Percentiles rank a stretch among this genome's conserved stretches.
Conservation (phyloP, 2,329 filamentous ascomycete genomes). For the Pseudomassariella vexata region DNA sequence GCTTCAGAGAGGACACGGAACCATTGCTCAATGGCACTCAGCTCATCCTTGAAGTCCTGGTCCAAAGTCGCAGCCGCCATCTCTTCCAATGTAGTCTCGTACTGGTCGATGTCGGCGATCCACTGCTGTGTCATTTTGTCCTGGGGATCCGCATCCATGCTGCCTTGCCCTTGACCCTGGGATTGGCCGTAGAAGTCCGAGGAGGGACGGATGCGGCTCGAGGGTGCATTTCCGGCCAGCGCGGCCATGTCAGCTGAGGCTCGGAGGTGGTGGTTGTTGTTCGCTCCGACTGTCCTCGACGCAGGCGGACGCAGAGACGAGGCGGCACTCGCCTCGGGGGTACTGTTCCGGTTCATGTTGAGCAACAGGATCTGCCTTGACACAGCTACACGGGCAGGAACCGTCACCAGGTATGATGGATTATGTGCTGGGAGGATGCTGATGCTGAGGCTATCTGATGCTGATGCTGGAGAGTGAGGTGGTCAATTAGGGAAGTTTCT, state of each 20-base stretch:
- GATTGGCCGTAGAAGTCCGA: conserved; percentile 89
- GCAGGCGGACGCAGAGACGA: conserved; percentile 77
- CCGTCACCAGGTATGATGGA: no score
- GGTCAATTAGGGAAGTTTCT: conserved; percentile 7
- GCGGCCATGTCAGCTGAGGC: conserved; percentile 94
- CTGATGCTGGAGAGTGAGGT: no score
- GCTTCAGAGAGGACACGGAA: conserved; percentile 96
- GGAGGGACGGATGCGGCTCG: conserved; percentile 82
- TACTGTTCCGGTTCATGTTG: conserved; percentile 81
- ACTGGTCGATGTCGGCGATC: conserved; percentile 98
- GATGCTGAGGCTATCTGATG: no score
- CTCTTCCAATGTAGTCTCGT: conserved; percentile 96
- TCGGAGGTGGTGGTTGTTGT: conserved; percentile 81
- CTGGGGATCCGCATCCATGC: conserved; percentile 70
- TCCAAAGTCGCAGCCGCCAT: conserved; percentile 99
- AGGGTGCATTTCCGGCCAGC: conserved; percentile 60
- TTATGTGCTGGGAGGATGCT: no score
- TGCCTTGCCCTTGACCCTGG: conserved; percentile 60
- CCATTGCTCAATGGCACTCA: conserved; percentile 99
- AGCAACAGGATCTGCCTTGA: conserved; percentile 3
- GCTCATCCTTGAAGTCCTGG: conserved; percentile 98
- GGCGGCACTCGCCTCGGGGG: conserved; percentile 80
- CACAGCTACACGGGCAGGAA: conserved; percentile 3
- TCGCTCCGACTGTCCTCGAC: conserved; percentile 69
- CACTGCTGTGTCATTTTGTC: conserved; percentile 96